These are phyloP conservation scores for Lycium ferocissimum DNA, from an alignment of 257 asterid genomes.

Conservation along the genomic window DNA sequence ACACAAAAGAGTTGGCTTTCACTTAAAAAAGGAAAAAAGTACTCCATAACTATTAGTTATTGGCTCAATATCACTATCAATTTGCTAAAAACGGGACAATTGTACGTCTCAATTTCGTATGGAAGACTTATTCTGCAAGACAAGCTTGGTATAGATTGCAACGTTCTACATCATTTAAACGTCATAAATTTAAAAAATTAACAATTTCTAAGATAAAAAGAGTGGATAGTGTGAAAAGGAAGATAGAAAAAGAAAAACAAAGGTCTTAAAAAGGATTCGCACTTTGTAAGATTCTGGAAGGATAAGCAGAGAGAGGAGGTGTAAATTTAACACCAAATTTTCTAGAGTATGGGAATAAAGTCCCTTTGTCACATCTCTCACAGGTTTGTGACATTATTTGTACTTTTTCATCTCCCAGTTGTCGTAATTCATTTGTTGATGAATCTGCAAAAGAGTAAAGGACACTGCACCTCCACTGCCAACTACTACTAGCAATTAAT, in stretches of 20 bases:
- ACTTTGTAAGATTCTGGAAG: constrained; percentile 21
- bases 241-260: background rate
- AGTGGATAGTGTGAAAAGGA: constrained; percentile 1
- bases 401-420: background rate
- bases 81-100: background rate
- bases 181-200: background rate
- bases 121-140: background rate
- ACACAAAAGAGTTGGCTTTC: background rate
- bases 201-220: background rate
- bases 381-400: background rate
- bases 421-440: constrained; percentile 7
- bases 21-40: too few species aligned
- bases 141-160: background rate
- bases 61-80: background rate
- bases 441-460: background rate
- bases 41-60: too few species aligned
- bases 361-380: background rate
- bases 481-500: background rate
- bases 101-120: background rate
- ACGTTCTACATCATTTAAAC: background rate
- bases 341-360: constrained; percentile 15
- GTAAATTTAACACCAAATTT: too few species aligned
- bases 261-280: background rate
- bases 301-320: background rate
- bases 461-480: constrained; percentile 15